Base-by-base conservation (phyloP, 2,329 filamentous ascomycete species). In the Rosellinia necatrix region DNA sequence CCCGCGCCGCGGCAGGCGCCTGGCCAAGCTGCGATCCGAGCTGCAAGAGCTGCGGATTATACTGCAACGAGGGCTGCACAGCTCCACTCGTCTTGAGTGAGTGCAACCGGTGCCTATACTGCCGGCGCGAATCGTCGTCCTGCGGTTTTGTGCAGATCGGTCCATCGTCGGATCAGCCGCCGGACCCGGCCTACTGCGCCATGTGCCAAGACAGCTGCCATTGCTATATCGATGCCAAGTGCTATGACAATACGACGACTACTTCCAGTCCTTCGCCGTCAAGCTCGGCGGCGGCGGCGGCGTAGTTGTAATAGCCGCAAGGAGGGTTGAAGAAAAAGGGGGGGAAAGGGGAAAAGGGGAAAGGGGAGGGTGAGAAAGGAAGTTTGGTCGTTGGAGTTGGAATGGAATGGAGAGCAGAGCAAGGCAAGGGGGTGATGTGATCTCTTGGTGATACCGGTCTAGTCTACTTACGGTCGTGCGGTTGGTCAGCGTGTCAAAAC, bases 111-210 rank as follows among this genome's bases (percentile, higher is more conserved):
- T 66, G 65, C 30, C 58, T 66, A 12, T 67, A 66, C 59, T 67
- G 65, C 60, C 62, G 65, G 17, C 65, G 65, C 2, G 65, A 67
- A 58, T 66, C 63, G 49, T 62, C 59, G 15, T 53, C 60, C 2
- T 67, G 65, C 55, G 40, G 42, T 4, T 66, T 62, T 42, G 44
- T 47, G 32, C 15, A 17, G 8, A 48, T 60, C 41, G 13, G 24
- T 6, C 56, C 15, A 27, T 47, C 15, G n/a, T 58, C 35, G 34
- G 47, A 50, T 53, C 40, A 60, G 59, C 15, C 60, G 22, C 12
- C 60, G 17, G 63, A 64, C 58, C 42, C 51, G 30, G 56, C 53
- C 7, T 32, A 59, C 35, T 66, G 64, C 53, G 60, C 53, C 21
- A 41, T 51, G 34, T 66, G 64, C 46, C n/a, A 24, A 2, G 21